These are phyloP conservation scores for Striga asiatica DNA, from an alignment of 257 asterid species.

Conservation along the genomic window DNA sequence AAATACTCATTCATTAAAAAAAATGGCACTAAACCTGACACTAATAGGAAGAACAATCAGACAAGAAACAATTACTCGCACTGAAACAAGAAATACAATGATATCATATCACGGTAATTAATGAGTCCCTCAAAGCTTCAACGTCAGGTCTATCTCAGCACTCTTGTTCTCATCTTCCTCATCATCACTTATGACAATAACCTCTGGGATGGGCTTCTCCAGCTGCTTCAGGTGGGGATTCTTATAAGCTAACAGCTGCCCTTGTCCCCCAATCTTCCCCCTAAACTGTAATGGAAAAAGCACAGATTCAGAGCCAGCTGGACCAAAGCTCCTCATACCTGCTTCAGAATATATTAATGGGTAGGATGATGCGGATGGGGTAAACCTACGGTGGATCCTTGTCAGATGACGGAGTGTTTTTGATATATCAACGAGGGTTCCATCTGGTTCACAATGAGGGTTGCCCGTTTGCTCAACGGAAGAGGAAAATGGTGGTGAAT, in stretches of 20 bases:
- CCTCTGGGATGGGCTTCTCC: conserved; percentile 10
- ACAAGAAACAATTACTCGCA: background rate
- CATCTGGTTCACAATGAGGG: too few species aligned
- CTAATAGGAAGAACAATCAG: conserved; percentile 1
- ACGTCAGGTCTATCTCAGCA: conserved; percentile 25
- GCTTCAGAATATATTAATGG: conserved; percentile 9
- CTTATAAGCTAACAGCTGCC: background rate
- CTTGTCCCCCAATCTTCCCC: conserved; percentile 9
- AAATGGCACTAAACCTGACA: background rate
- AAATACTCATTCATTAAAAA: conserved; percentile 2
- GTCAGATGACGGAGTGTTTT: conserved; percentile 4
- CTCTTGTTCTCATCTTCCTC: conserved; percentile 18
- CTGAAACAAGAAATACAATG: conserved; percentile 8
- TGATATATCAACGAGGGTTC: too few species aligned
- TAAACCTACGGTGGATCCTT: background rate
- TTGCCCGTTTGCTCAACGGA: background rate
- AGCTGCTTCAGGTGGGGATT: conserved; percentile 2
- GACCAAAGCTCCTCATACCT: conserved; percentile 8
- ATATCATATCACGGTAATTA: conserved; percentile 6
- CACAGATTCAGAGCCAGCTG: conserved; percentile 1
- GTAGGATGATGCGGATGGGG: conserved; percentile 6
- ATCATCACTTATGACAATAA: conserved; percentile 25
- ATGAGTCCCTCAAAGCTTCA: conserved; percentile 23
- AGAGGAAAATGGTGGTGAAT: conserved; percentile 11
- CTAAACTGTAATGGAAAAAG: background rate